Evolutionary conservation across 2,329 filamentous ascomycete species (phyloP), one percentile per base, ranked within the genome.

Genomic region (Colletotrichum tofieldiae): DNA sequence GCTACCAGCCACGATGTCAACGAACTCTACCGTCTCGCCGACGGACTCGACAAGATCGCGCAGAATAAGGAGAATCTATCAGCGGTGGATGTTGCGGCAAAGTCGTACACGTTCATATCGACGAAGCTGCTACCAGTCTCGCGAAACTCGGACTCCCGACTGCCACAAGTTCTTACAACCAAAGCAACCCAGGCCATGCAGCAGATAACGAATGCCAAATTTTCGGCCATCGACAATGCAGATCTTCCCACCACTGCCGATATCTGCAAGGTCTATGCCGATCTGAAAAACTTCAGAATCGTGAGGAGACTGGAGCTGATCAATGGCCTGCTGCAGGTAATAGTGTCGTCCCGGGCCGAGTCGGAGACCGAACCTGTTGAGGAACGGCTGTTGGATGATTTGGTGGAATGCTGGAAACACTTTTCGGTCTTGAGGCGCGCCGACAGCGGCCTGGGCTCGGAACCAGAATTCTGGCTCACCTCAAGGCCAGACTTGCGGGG

Each of bases 401-500:
- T 83, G 5, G 49, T 82, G 39, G 76, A 77, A 16, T 68, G 83
- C 64, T 84, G 82, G 82, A 79, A 79, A 74, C 80, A 82, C 67
- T 70, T 83, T 18, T 82, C 82, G 1, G 79, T 81, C 62, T 73
- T 83, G 49, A 78, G 75, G 52, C 77, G 82, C 14, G 71, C 62
- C 6, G 77, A 78, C 26, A 63, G 55, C 62, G 67, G 71, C 23
- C 32, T 71, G 20, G 11, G 20, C 7, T 58, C 49, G 41, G 59
- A 65, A 1, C 65, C 76, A 4, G 74, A 71, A 6, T 83, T 82
- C 56, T 77, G 78, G 60, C 67, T 84, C 43, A 80, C 82, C 11
- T 75, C 75, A 7, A 51, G 70, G 16, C 68, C 76, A 4, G 80
- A 82, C 12, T 54, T 78, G 20, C 72, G 73, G 12, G 76, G 78